Percentiles rank a stretch among this genome's conserved stretches.
Evolutionary conservation across 257 asterid genomes (phyloP).

Genomic region (Gentiana straminea): DNA sequence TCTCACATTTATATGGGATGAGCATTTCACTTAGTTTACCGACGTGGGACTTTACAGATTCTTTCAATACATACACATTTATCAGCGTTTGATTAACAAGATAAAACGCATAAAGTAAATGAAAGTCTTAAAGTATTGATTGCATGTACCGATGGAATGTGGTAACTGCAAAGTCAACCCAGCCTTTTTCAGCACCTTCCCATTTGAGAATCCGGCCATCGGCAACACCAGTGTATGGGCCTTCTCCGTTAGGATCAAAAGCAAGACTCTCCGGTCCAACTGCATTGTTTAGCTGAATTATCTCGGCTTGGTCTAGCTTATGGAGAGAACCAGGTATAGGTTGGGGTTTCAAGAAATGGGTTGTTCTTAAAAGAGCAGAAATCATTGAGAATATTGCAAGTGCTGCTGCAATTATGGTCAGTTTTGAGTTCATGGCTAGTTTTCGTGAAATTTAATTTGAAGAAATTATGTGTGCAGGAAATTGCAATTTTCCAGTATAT

Average conservation of each 20-base stretch:
- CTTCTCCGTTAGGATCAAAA: conserved; percentile 14
- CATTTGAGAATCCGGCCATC: conserved; percentile 20
- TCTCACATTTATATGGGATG: no score
- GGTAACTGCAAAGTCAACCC: conserved; percentile 18
- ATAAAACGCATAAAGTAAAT: no score
- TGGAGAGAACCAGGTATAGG: background rate
- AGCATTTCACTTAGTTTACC: no score
- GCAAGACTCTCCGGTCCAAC: conserved; percentile 19
- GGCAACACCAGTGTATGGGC: conserved; percentile 20
- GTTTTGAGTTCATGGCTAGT: conserved; percentile 29
- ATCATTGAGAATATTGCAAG: conserved; percentile 31
- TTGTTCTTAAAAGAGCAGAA: conserved; percentile 15
- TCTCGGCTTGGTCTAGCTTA: conserved; percentile 5
- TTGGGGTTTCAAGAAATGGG: no score
- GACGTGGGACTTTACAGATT: no score
- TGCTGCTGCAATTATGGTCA: conserved; percentile 15
- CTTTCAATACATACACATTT: no score
- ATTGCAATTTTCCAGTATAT: no score
- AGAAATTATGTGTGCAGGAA: no score
- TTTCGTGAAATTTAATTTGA: no score
- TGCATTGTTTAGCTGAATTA: conserved; percentile 6
- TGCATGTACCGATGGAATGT: conserved; percentile 10
- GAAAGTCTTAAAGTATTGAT: background rate
- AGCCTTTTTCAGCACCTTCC: background rate
- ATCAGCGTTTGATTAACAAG: no score